Conservation (phyloP, 2,329 filamentous ascomycete species). For the Paramyrothecium sp. region DNA sequence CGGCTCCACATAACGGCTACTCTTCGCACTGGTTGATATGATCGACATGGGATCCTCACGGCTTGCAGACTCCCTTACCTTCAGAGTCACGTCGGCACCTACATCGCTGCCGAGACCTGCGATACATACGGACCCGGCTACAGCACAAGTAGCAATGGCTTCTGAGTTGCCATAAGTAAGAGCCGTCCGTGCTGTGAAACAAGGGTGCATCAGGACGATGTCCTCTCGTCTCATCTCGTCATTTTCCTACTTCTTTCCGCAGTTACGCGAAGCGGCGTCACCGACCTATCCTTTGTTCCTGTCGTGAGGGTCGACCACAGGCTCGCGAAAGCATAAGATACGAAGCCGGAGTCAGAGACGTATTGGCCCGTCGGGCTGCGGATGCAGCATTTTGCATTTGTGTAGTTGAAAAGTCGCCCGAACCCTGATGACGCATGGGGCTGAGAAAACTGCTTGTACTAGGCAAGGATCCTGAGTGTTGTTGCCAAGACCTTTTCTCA, state of each 20-base stretch:
- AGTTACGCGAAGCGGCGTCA: too few species aligned
- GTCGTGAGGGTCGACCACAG: neutral
- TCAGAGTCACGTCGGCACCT: too few species aligned
- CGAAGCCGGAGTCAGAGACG: neutral
- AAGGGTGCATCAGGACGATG: neutral
- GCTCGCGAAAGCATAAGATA: too few species aligned
- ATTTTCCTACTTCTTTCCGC: neutral
- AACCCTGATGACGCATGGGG: constrained; percentile 1
- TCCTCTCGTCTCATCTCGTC: neutral
- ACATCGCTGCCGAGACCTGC: too few species aligned
- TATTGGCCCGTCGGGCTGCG: neutral
- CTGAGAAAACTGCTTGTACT: neutral
- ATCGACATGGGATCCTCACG: neutral
- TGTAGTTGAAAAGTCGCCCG: neutral
- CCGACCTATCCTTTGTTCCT: neutral
- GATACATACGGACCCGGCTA: too few species aligned
- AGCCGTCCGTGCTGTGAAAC: neutral
- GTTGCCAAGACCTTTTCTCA: neutral
- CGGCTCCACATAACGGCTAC: neutral
- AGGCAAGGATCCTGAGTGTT: neutral
- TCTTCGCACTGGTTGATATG: neutral
- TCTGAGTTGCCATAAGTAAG: neutral
- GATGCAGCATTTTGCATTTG: neutral
- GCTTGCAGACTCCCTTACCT: neutral
- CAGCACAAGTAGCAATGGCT: too few species aligned